Conservation (phyloP, 495 filamentous ascomycete genomes). For the Penicilliopsis zonata region DNA sequence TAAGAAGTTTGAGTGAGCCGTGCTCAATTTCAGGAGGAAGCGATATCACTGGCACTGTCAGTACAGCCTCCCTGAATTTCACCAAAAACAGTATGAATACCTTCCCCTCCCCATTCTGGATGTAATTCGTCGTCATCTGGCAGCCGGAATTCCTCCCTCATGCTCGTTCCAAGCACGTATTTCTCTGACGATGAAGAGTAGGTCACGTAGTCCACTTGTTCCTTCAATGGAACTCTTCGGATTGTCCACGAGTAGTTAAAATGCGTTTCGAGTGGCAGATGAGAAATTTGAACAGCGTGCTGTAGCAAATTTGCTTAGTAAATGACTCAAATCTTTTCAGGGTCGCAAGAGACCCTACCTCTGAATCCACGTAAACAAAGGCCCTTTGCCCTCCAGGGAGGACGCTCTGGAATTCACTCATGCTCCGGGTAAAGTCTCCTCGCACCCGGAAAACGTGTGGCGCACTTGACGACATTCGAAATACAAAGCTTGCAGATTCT, state of each 20-base stretch:
- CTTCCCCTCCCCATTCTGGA: constrained; percentile 66
- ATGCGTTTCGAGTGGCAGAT: constrained; percentile 48
- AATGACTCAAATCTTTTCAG: neutral
- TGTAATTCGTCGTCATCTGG: constrained; percentile 76
- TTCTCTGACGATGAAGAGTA: constrained; percentile 63
- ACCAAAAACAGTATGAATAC: constrained; percentile 14
- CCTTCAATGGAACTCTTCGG: constrained; percentile 52
- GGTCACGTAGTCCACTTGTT: constrained; percentile 59
- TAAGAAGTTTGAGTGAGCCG: constrained; percentile 60
- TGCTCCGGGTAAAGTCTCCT: constrained; percentile 46
- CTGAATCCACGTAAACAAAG: constrained; percentile 64
- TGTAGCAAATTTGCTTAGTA: constrained; percentile 18
- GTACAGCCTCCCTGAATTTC: neutral
- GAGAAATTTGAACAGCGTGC: constrained; percentile 52
- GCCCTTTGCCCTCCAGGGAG: constrained; percentile 59
- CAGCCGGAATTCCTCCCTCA: constrained; percentile 56
- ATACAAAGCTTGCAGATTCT: constrained; percentile 59
- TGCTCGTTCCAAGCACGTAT: constrained; percentile 66
- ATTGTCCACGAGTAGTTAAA: constrained; percentile 63
- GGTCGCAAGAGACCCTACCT: constrained; percentile 16
- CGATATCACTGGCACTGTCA: constrained; percentile 25
- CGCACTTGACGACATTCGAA: constrained; percentile 61
- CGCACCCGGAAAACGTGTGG: constrained; percentile 65
- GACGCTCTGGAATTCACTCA: constrained; percentile 55
- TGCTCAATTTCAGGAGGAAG: constrained; percentile 59